phyloP scores from a whole-genome alignment of 441 rosid genomes.

The Metrosideros polymorpha region DNA sequence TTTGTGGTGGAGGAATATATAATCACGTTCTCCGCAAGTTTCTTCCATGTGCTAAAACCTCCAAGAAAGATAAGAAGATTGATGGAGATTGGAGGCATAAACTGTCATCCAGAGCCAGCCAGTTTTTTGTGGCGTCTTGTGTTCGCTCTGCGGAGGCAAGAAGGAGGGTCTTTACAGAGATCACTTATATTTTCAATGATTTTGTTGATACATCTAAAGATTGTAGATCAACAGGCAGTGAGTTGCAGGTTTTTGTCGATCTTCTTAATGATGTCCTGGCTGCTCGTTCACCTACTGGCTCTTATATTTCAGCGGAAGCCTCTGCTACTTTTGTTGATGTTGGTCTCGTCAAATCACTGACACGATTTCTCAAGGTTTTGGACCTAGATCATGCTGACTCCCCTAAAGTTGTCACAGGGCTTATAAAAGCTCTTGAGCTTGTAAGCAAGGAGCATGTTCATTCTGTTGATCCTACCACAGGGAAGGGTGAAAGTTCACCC shows the following conservation, averaged over 20 bases:
- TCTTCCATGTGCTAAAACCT: slow-evolving; percentile 51
- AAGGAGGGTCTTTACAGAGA: slow-evolving; percentile 76
- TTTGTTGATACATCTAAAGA: slow-evolving; percentile 59
- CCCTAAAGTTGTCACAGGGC: slow-evolving; percentile 76
- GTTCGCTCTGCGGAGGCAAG: slow-evolving; percentile 93
- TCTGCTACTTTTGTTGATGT: slow-evolving; percentile 86
- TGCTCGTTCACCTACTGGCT: slow-evolving; percentile 86
- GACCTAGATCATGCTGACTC: slow-evolving; percentile 90
- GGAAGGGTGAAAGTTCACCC: slow-evolving; percentile 56
- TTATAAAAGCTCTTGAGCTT: slow-evolving; percentile 86
- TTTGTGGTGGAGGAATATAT: slow-evolving; percentile 66
- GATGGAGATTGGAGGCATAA: slow-evolving; percentile 94
- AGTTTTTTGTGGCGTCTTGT: slow-evolving; percentile 85
- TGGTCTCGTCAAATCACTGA: slow-evolving; percentile 77
- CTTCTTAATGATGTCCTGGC: slow-evolving; percentile 83
- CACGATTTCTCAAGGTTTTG: slow-evolving; percentile 79
- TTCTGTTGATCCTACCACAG: slow-evolving; percentile 43
- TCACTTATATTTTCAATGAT: slow-evolving; percentile 54
- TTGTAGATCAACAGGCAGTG: slow-evolving; percentile 50
- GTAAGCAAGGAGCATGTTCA: slow-evolving; percentile 92
- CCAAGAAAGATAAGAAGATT: slow-evolving; percentile 69
- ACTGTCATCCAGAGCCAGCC: slow-evolving; percentile 75
- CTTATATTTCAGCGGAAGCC: slow-evolving; percentile 84
- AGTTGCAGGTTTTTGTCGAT: slow-evolving; percentile 67
- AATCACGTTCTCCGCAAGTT: slow-evolving; percentile 78